Base-by-base conservation (phyloP, 2,329 filamentous ascomycete genomes). In the Epichloe brachyelytri region DNA sequence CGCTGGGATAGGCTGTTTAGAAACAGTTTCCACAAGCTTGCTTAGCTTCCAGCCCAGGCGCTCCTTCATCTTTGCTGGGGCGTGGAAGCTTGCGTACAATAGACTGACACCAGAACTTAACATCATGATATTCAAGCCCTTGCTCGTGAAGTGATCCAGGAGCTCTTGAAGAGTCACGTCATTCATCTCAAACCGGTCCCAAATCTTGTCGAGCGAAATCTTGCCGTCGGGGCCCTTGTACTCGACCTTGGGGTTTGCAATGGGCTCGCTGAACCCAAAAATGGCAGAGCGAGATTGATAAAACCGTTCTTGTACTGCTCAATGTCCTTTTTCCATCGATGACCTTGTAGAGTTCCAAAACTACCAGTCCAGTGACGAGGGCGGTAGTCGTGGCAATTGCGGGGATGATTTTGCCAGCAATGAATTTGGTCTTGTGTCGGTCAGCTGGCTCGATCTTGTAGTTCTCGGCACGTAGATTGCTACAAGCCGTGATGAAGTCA, bases 271-370 rank as follows among this genome's bases (percentile, higher is more conserved):
- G 78, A 98, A 98, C 39, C 91, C 91, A 60, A 98, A 78, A 98
- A 97, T 1, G 93, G 93, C 56, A 98, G 73, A 1, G 93, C 93
- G 58, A 98, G 72, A 71, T 98, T 98, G 71, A 97, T 78, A 69
- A 98, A 98, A 15, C 93, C 93, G 65, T 98, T 98, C 80, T 97
- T 97, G 82, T 94, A 98, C 70, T 97, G 87, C 71, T 97, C 93
- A 57, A 96, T 85, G 60, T 97, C 88, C n/a, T 78, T 80, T 98
- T 96, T 64, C 89, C 91, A 63, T 97, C 93, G 44, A 98, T 76
- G 56, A 98, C 80, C 80, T 98, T 98, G 83, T 88, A 96, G 46
- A 97, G 73, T 73, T 98, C 93, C 44, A 98, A 73, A 15, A 94
- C 79, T 49, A 98, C 89, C 44, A 98, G 77, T 53, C 93, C 93